These are phyloP conservation scores for Ambrosia trifida DNA, from an alignment of 129 eudicot genomes.

Conservation along the genomic window DNA sequence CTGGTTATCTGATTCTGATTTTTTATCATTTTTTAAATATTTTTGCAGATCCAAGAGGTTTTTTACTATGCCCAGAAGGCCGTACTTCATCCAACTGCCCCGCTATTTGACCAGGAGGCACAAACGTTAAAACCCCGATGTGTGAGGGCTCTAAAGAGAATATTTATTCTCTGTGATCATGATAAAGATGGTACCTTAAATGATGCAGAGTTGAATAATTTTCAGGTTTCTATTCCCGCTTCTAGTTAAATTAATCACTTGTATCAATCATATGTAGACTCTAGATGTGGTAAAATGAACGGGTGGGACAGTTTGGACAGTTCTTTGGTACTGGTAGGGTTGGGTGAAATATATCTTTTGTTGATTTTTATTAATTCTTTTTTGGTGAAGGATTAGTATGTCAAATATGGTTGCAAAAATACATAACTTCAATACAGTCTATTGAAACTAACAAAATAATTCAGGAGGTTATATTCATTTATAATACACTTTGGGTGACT, in stretches of 20 bases:
- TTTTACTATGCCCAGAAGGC: conserved; percentile 90
- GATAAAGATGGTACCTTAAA: conserved; percentile 95
- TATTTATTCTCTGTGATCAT: conserved; percentile 86
- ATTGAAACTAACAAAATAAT: no score
- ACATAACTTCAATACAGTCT: no score
- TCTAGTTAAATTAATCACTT: conserved; percentile 24
- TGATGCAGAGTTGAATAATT: conserved; percentile 93
- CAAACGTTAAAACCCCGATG: conserved; percentile 89
- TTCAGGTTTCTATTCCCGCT: conserved; percentile 61
- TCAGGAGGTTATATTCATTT: no score
- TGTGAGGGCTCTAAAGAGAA: conserved; percentile 84
- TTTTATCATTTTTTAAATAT: background rate
- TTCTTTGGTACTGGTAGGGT: background rate
- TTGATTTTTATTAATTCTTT: background rate
- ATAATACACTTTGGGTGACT: no score
- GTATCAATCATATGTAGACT: background rate
- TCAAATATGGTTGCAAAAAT: no score
- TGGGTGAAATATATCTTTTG: background rate
- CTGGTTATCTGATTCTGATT: background rate
- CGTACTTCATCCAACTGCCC: conserved; percentile 91
- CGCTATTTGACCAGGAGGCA: conserved; percentile 81
- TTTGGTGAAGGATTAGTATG: no score
- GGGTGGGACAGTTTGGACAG: background rate
- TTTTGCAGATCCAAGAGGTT: conserved; percentile 85
- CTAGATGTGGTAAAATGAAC: background rate